These are phyloP conservation scores for Colletotrichum cuscutae DNA, from an alignment of 2,329 filamentous ascomycete species.

Conservation along the genomic window DNA sequence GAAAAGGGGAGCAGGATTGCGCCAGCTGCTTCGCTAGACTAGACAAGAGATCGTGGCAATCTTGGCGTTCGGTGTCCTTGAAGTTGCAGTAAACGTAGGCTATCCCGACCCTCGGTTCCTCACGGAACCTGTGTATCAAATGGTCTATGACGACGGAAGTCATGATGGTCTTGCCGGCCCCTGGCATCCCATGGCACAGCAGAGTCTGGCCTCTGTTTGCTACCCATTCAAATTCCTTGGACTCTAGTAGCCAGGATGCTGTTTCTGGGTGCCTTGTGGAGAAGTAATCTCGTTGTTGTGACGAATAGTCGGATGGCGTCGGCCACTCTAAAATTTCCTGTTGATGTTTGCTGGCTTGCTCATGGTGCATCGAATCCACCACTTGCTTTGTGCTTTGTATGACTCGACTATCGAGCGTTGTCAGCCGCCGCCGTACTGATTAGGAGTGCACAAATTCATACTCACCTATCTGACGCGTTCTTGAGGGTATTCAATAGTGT, in stretches of 20 bases:
- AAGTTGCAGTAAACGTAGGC: slow-evolving; percentile 48
- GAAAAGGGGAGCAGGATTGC: slow-evolving; percentile 37
- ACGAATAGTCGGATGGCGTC: background rate
- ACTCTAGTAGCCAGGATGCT: background rate
- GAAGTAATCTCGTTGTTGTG: background rate
- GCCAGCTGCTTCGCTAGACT: slow-evolving; percentile 47
- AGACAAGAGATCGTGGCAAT: slow-evolving; percentile 37
- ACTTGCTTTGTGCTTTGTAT: background rate
- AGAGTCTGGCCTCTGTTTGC: slow-evolving; percentile 41
- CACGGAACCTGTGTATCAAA: slow-evolving; percentile 31
- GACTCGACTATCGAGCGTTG: background rate
- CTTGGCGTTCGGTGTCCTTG: slow-evolving; percentile 40
- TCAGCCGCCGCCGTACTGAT: no score
- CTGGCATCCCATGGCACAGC: slow-evolving; percentile 57
- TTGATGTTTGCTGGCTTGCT: background rate
- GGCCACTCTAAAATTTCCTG: background rate
- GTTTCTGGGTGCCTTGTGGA: background rate
- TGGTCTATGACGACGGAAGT: slow-evolving; percentile 36
- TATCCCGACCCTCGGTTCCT: slow-evolving; percentile 31
- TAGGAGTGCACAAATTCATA: no score
- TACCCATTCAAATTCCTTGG: slow-evolving; percentile 39
- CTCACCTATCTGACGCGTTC: no score
- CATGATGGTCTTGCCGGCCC: slow-evolving; percentile 53
- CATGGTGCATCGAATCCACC: background rate
- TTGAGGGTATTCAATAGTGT: no score